Evolutionary conservation across 2,329 filamentous ascomycete genomes (phyloP).

Genomic region (Seiridium unicorne): DNA sequence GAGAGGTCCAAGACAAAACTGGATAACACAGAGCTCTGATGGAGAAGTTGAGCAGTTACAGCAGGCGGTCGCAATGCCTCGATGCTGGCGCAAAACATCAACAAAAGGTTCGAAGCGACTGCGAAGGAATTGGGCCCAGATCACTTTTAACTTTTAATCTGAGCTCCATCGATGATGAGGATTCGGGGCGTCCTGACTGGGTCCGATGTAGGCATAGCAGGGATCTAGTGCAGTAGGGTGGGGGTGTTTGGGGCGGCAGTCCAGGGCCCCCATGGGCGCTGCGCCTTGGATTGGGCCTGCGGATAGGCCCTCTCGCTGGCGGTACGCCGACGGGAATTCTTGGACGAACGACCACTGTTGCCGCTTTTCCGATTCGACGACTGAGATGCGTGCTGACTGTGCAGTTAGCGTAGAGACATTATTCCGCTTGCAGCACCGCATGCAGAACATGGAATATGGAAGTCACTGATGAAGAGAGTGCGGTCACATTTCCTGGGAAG

Average conservation of each 20-base stretch:
- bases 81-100: background rate
- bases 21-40: background rate
- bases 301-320: background rate
- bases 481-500: too few relatives aligned
- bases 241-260: background rate
- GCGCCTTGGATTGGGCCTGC: background rate
- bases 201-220: slow-evolving; percentile 1
- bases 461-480: too few relatives aligned
- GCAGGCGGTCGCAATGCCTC: background rate
- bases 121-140: background rate
- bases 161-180: slow-evolving; percentile 1
- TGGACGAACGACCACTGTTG: slow-evolving; percentile 2
- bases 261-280: slow-evolving; percentile 4
- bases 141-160: slow-evolving; percentile 1
- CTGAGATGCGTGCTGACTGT: background rate
- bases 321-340: background rate
- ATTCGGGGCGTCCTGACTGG: slow-evolving; percentile 5
- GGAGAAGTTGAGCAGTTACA: background rate
- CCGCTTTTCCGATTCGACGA: slow-evolving; percentile 7
- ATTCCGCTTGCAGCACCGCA: background rate
- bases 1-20: background rate
- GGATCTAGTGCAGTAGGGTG: background rate
- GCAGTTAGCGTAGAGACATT: background rate
- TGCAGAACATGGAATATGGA: background rate
- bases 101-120: background rate